Conservation (phyloP, 768 basidiomycete species). For the Suillus fuscotomentosus region DNA sequence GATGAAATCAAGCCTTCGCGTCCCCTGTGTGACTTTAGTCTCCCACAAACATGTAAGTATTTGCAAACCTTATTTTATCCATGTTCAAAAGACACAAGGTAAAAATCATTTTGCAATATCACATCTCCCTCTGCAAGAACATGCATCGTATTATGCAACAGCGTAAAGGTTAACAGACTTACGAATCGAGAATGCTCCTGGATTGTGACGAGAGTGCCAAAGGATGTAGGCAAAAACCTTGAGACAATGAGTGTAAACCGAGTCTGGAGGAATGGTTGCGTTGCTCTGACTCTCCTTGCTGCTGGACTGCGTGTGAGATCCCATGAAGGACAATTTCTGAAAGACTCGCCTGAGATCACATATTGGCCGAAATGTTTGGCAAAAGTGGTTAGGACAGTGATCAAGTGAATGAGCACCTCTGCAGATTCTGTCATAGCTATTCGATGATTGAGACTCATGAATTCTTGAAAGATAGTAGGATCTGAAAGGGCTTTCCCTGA, state of each 20-base stretch:
- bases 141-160: conserved; percentile 7
- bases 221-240: conserved; percentile 82
- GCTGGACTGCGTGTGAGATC: neutral
- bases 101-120: conserved; percentile 63
- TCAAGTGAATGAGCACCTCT: conserved; percentile 63
- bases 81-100: conserved; percentile 79
- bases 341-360: conserved; percentile 19
- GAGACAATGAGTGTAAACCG: conserved; percentile 62
- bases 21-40: conserved; percentile 49
- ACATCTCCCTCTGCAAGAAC: conserved; percentile 45
- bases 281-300: conserved; percentile 31
- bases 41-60: neutral
- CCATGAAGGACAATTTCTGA: neutral
- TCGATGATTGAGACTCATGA: conserved; percentile 83
- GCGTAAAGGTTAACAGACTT: conserved; percentile 9
- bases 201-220: conserved; percentile 63
- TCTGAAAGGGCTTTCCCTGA: conserved; percentile 81
- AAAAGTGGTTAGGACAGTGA: conserved; percentile 65
- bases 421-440: conserved; percentile 87
- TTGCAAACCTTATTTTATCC: conserved; percentile 84
- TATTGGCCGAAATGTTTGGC: conserved; percentile 39
- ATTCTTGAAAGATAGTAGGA: conserved; percentile 84
- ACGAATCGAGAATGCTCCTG: conserved; percentile 55
- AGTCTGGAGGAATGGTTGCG: conserved; percentile 34
- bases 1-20: conserved; percentile 73